A percentile compares a stretch with the other conserved stretches of the same genome.
phyloP scores from a whole-genome alignment of 2,329 filamentous ascomycete genomes.

The Ophiostoma quercus region DNA sequence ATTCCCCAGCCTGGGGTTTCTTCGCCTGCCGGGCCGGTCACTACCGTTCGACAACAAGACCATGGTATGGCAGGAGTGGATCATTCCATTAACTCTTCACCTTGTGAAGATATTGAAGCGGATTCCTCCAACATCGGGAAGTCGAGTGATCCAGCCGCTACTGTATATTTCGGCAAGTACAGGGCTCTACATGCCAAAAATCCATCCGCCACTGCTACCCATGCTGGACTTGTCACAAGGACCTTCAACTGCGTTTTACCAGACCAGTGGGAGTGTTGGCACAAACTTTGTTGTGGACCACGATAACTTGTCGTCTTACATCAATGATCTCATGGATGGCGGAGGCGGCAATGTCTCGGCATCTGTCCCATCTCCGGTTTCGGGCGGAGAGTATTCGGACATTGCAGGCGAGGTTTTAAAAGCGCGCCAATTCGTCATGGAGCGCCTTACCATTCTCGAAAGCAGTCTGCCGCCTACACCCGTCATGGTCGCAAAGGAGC shows the following conservation, averaged over 20 bases:
- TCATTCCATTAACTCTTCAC: constrained; percentile 5
- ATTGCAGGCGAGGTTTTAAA: neutral
- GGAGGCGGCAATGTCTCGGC: constrained; percentile 1
- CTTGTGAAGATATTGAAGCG: constrained; percentile 3
- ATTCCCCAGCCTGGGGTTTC: constrained; percentile 9
- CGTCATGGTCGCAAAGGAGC: constrained; percentile 5
- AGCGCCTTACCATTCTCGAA: constrained; percentile 10
- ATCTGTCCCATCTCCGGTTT: constrained; percentile 7
- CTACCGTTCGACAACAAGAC: constrained; percentile 11
- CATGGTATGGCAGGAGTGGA: constrained; percentile 16
- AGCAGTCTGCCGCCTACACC: constrained; percentile 13
- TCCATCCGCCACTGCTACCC: neutral
- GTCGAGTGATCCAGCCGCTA: constrained; percentile 12
- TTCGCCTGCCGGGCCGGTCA: constrained; percentile 4
- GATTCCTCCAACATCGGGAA: constrained; percentile 9
- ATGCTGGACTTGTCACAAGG: neutral
- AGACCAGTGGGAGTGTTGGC: neutral
- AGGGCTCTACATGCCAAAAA: constrained; percentile 1
- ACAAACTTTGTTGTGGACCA: neutral
- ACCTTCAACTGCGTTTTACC: neutral
- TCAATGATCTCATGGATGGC: constrained; percentile 1
- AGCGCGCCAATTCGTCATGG: constrained; percentile 12
- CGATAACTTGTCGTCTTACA: constrained; percentile 6
- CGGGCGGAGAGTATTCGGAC: constrained; percentile 11
- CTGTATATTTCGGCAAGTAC: constrained; percentile 12